A percentile compares a stretch with the other conserved stretches of the same genome.
These are phyloP conservation scores for Macrolepiota albuminosa DNA, from an alignment of 768 basidiomycete genomes.

Conservation along the genomic window DNA sequence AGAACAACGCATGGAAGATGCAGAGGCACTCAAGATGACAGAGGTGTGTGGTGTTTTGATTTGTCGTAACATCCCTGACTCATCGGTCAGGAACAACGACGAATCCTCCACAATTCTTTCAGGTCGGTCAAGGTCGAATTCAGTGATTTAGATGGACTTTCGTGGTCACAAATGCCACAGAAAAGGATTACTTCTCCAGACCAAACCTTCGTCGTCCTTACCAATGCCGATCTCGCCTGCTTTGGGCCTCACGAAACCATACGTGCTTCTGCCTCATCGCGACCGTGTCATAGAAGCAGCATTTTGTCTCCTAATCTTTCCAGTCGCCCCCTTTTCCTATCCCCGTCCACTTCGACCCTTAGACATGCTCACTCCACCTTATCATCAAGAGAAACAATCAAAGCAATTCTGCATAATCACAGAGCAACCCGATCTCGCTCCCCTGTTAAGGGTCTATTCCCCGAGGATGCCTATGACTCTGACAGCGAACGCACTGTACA, in stretches of 20 bases:
- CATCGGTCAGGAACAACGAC: slow-evolving; percentile 32
- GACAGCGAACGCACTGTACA: slow-evolving; percentile 10
- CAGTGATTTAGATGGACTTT: slow-evolving; percentile 54
- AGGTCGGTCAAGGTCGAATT: slow-evolving; percentile 56
- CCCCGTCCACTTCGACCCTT: background rate
- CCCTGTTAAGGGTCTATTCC: slow-evolving; percentile 26
- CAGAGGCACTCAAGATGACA: slow-evolving; percentile 53
- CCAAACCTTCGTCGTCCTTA: slow-evolving; percentile 28
- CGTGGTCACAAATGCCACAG: slow-evolving; percentile 28
- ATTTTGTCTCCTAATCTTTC: slow-evolving; percentile 20
- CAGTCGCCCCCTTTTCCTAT: slow-evolving; percentile 14
- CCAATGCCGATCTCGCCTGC: slow-evolving; percentile 30
- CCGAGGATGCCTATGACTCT: slow-evolving; percentile 8
- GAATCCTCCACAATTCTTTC: slow-evolving; percentile 39
- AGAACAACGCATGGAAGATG: slow-evolving; percentile 50
- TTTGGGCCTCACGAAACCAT: slow-evolving; percentile 36
- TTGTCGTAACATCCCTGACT: background rate
- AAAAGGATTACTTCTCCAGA: slow-evolving; percentile 1
- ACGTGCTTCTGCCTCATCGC: slow-evolving; percentile 24
- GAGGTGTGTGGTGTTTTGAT: slow-evolving; percentile 31
- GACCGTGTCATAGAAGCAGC: slow-evolving; percentile 10
- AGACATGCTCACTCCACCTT: slow-evolving; percentile 4
- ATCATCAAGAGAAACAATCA: slow-evolving; percentile 6
- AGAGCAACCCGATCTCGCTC: slow-evolving; percentile 23
- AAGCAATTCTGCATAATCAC: slow-evolving; percentile 16